phyloP scores from a whole-genome alignment of 257 asterid species.

The Craterostigma plantagineum region DNA sequence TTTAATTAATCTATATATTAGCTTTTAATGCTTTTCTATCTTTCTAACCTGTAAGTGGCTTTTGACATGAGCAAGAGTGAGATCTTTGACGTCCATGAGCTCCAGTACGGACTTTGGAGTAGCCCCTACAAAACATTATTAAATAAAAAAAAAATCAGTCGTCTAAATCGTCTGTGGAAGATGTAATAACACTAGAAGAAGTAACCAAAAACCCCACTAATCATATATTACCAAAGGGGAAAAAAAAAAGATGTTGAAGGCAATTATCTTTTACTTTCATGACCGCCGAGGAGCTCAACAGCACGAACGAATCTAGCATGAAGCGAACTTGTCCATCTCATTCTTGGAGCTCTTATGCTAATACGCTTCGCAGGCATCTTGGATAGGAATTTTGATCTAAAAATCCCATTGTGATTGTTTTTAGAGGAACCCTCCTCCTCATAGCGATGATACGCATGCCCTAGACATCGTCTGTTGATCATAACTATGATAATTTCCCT shows the following conservation, averaged over 20 bases:
- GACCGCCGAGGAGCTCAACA: constrained; percentile 95
- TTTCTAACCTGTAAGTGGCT: constrained; percentile 86
- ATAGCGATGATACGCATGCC: constrained; percentile 14
- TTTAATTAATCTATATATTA: neutral
- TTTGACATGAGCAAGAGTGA: constrained; percentile 87
- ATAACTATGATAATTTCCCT: constrained; percentile 2
- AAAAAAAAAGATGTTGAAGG: neutral
- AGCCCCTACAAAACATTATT: constrained; percentile 31
- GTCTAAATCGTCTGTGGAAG: too few species aligned
- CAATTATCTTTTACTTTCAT: constrained; percentile 31
- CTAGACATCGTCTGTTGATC: neutral
- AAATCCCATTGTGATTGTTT: constrained; percentile 16
- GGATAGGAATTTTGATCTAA: constrained; percentile 47
- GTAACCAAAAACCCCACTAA: neutral
- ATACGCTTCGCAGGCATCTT: constrained; percentile 35
- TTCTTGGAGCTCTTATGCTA: constrained; percentile 82
- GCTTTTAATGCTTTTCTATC: neutral
- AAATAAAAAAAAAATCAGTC: too few species aligned
- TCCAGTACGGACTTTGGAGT: constrained; percentile 91
- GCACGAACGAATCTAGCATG: constrained; percentile 90
- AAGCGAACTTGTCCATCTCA: constrained; percentile 86
- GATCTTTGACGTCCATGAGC: constrained; percentile 99
- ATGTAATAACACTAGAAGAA: neutral
- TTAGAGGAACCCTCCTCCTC: constrained; percentile 13
- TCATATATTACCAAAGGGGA: neutral